Evolutionary conservation across 805 yeast genomes (phyloP), one percentile per base, ranked within the genome.

Genomic region (Starmerella vaccinii): DNA sequence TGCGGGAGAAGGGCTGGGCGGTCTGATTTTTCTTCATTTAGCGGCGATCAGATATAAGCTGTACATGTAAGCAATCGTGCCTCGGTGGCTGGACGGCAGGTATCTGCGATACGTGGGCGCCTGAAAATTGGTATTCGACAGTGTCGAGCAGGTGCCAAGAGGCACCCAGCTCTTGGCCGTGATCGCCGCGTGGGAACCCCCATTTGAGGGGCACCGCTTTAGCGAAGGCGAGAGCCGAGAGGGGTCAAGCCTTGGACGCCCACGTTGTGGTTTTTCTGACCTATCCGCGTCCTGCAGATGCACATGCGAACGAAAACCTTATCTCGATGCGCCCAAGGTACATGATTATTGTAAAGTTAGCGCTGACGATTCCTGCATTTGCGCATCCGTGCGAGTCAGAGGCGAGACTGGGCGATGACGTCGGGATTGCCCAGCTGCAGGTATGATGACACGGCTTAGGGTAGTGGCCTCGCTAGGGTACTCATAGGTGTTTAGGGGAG

Each of bases 331-430:
- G 30, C 40, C 15, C 30, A 16, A 16, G 26, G 30, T 39, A 24
- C 43, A 39, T 23, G 43, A 39, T 5, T n/a, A 39, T 39, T 39
- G 43, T 13, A 13, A 21, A 15, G 32, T 9, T 16, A 39, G 43
- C 43, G 43, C 43, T 39, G 43, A 15, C 43, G 43, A 39, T 39
- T 32, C 29, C 23, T 39, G 40, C 40, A 21, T 37, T 12, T 6
- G 23, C 30, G 30, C 43, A 39, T 24, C 43, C 21, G 43, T 24
- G 23, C 43, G 43, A 39, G 43, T 39, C 27, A 38, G 18, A 23
- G 13, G 27, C 27, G 41, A 39, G 32, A 24, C 21, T 3, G 19
- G 7, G 16, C 21, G 30, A 24, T 39, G 43, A 39, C 43, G 43
- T 39, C 41, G 41, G n/a, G 22, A 22, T 38, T 21, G n/a, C 16